Evolutionary conservation across 2,329 filamentous ascomycete species (phyloP).

Genomic region (Septoria petroselini): DNA sequence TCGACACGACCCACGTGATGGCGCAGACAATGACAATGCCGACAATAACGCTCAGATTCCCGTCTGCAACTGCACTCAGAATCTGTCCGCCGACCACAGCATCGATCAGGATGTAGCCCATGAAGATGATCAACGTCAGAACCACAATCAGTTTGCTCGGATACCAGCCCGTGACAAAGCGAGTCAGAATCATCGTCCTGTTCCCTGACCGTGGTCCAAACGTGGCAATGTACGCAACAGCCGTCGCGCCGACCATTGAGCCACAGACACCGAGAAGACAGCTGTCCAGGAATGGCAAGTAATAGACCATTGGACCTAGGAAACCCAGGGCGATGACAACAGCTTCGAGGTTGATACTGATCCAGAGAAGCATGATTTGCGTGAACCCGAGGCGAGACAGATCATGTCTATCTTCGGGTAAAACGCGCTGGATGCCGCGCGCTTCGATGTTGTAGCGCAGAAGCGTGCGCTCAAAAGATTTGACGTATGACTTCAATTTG

Average conservation of each 20-base stretch:
- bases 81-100: constrained; percentile 67
- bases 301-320: constrained; percentile 58
- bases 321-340: constrained; percentile 65
- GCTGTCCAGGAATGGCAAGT: constrained; percentile 57
- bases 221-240: constrained; percentile 59
- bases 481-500: constrained; percentile 1
- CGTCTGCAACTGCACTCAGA: constrained; percentile 59
- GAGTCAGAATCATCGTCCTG: constrained; percentile 59
- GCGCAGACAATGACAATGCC: constrained; percentile 64
- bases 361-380: constrained; percentile 59
- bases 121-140: constrained; percentile 59
- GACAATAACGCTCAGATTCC: constrained; percentile 60
- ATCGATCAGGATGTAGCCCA: constrained; percentile 61
- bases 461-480: constrained; percentile 42
- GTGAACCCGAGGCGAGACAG: constrained; percentile 52
- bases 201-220: constrained; percentile 62
- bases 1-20: constrained; percentile 62
- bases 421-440: constrained; percentile 59
- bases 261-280: constrained; percentile 58
- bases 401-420: constrained; percentile 54
- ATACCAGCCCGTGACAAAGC: constrained; percentile 63
- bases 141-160: constrained; percentile 62
- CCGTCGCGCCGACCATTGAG: constrained; percentile 53
- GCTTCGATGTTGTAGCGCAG: constrained; percentile 56
- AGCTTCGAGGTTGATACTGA: constrained; percentile 60